Evolutionary conservation across 202 grass and related monocot species (phyloP).

Genomic region (Cymbopogon flexuosus): DNA sequence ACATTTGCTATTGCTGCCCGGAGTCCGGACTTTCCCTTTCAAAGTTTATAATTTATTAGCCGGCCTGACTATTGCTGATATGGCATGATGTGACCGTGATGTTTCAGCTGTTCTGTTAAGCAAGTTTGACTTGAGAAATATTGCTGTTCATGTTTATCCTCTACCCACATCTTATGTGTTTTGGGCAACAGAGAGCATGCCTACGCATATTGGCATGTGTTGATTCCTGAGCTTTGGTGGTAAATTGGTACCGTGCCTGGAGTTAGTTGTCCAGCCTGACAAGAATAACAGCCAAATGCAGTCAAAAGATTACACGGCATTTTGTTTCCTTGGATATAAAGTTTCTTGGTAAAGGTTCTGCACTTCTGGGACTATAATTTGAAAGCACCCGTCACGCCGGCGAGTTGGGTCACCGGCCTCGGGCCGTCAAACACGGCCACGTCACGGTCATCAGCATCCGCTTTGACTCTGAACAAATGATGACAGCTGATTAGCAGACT

Average conservation of each 20-base stretch:
- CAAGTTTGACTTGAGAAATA: neutral
- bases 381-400: neutral
- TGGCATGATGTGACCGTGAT: neutral
- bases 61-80: slow-evolving; percentile 1
- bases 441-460: neutral
- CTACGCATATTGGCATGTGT: neutral
- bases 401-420: neutral
- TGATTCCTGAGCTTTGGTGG: neutral
- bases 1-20: neutral
- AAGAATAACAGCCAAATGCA: neutral
- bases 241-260: neutral
- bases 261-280: neutral
- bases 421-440: neutral
- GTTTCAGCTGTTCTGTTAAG: neutral
- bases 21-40: neutral
- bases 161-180: neutral
- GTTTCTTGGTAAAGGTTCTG: no score
- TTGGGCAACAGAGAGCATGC: neutral
- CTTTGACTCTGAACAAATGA: no score
- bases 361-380: no score
- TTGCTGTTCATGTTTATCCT: neutral
- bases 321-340: neutral
- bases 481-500: neutral
- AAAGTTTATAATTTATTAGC: neutral
- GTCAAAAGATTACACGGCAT: neutral